Base-by-base conservation (phyloP, 345 rosid species). In the Punica granatum region DNA sequence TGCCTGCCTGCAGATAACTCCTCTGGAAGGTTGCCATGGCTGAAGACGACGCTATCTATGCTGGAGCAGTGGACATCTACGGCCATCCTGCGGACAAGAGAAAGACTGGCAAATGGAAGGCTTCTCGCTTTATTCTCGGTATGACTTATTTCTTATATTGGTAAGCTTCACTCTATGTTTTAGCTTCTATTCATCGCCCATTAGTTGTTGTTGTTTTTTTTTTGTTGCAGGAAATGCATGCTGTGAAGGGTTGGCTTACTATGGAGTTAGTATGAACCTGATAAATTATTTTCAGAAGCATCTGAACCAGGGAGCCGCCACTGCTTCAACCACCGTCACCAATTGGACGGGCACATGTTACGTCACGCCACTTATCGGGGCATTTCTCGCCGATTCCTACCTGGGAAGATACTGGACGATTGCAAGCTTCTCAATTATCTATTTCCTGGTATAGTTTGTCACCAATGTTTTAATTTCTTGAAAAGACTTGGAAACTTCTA, bases 281-380 rank as follows among this genome's bases (percentile, higher is more conserved):
- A 98, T 92, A 68, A 92, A 86, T 74, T 95, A 82, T 81, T 86
- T 95, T 19, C 67, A 85, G 75, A 62, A 62, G 2, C 89, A 82
- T 49, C 81, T 94, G 61, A 79, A 83, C 73, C 90, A 81, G 73
- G 90, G 96, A 66, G 92, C 82, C 63, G 98, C 85, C 4, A 35
- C 73, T 21, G 98, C 98, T 70, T 79, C 98, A 39, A 94, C 83
- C 71, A 92, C 78, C 76, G 95, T 85, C 64, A 88, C 96, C 0
- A 89, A 91, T 63, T 94, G 99, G 99, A 83, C 90, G 0, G 98
- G 99, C 60, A 95, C 98, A 30, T 92, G 98, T 76, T 95, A 92
- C 33, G 67, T 84, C 54, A 95, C 97, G 26, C 97, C 98, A 1
- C 70, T 94, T 68, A 80, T 94, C n/a, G 98, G 98, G 63, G 99